phyloP scores from a whole-genome alignment of 2,329 filamentous ascomycete genomes.

The Aspergillus eucalypticola region DNA sequence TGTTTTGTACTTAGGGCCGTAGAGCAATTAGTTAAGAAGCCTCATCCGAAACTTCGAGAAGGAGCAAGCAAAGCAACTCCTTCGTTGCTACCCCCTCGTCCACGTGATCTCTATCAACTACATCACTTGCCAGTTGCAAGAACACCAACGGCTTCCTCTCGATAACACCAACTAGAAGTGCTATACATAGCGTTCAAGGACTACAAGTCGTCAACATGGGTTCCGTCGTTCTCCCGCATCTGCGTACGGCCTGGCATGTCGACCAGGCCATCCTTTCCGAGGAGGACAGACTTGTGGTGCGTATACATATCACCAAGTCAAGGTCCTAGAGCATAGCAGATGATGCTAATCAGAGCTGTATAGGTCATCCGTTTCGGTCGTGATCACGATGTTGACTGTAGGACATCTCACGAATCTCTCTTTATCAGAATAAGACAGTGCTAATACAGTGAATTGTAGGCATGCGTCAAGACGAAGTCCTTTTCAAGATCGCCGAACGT shows the following conservation, averaged over 20 bases:
- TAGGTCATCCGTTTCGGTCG: conserved; percentile 89
- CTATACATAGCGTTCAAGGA: background rate
- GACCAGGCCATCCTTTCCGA: conserved; percentile 92
- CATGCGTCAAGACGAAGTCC: conserved; percentile 85
- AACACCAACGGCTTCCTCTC: background rate
- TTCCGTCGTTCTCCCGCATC: conserved; percentile 88
- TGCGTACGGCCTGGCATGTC: conserved; percentile 93
- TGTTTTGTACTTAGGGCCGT: too few species aligned
- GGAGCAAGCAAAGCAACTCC: background rate
- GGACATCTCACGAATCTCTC: conserved; percentile 12
- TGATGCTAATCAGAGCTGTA: background rate
- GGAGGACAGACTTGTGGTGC: conserved; percentile 73
- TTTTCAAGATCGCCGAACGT: conserved; percentile 88
- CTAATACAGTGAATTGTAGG: conserved; percentile 35
- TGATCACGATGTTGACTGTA: conserved; percentile 75
- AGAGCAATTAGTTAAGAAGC: background rate
- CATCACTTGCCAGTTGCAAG: background rate
- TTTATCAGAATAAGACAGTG: background rate
- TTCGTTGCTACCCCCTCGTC: background rate
- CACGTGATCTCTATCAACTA: background rate
- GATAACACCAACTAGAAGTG: background rate
- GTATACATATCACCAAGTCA: background rate
- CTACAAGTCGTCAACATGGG: conserved; percentile 55
- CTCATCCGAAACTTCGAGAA: background rate
- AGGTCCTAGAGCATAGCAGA: background rate